Base-by-base conservation (phyloP, 495 filamentous ascomycete species). In the Rhizodiscina lignyota region DNA sequence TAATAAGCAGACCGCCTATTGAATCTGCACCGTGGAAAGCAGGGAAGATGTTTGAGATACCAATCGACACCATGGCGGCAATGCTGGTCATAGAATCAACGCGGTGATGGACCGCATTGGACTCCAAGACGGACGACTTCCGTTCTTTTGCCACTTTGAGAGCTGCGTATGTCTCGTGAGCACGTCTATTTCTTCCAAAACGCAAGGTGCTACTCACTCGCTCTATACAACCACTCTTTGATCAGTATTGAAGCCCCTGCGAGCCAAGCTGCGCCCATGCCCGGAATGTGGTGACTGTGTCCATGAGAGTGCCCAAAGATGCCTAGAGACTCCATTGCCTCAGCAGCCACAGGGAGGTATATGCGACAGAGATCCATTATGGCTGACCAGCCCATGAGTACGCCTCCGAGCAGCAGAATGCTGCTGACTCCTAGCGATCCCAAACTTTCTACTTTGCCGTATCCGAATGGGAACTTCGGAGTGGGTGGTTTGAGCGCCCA, bases 201-300 rank as follows among this genome's bases (percentile, higher is more conserved):
- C 5, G 16, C 30, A 22, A 21, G 18, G 40, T 29, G 35, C 15
- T 29, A 66, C 84, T 63, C 73, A 91, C 87, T 96, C 30, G 85
- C 81, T 64, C 79, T 77, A 51, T 96, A 97, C 19, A 97, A 61
- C 80, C 86, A 97, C 54, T 97, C 89, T 60, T 97, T 97, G 36
- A 93, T 60, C 2, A 81, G 55, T 34, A 97, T 91, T 1, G 83
- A 89, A 3, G 81, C 85, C 12, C 69, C 82, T n/a, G 89, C 89
- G 17, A 97, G 56, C 89, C 89, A 97, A 13, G 83, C 87, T 5
- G 89, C 89, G 49, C 94, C 80, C 38, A 96, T 66, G 49, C 77
- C 87, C 0, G 89, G 89, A 41, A 70, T 72, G 13, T 59, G 63
- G 44, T 76, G 73, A 4, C 66, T 68, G 48, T 85, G 80, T 4